Percentiles rank a stretch among this genome's conserved stretches.
Conservation (phyloP, 441 rosid genomes). For the Theobroma grandiflorum region DNA sequence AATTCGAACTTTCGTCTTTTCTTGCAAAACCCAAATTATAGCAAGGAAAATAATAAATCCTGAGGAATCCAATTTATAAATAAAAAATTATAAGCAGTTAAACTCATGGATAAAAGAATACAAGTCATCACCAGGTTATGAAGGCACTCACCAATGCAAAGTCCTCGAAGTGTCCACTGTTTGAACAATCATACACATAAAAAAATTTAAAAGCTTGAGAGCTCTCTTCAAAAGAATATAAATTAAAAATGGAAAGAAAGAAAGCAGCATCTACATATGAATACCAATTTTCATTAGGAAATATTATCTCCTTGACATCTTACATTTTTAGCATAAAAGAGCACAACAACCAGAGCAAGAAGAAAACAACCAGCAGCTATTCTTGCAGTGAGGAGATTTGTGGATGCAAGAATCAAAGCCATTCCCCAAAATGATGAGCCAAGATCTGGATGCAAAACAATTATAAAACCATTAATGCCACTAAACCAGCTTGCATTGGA, state of each 20-base stretch:
- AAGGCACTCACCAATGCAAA: constrained; percentile 74
- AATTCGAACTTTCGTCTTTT: constrained; percentile 66
- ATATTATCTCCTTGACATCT: constrained; percentile 34
- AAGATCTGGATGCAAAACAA: constrained; percentile 61
- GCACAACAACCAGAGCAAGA: constrained; percentile 77
- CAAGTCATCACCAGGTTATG: background rate
- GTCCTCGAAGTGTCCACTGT: constrained; percentile 97
- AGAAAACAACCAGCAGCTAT: constrained; percentile 86
- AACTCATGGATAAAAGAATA: background rate
- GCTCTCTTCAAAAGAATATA: constrained; percentile 2
- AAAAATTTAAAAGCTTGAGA: background rate
- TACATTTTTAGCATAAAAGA: constrained; percentile 87
- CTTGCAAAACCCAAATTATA: constrained; percentile 85
- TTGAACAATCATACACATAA: constrained; percentile 24
- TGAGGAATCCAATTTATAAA: constrained; percentile 35
- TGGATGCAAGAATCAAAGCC: constrained; percentile 89
- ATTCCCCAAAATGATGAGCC: constrained; percentile 99
- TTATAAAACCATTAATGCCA: background rate
- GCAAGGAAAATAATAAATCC: constrained; percentile 87
- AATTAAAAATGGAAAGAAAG: constrained; percentile 9
- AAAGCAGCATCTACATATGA: constrained; percentile 11
- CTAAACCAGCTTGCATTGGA: background rate
- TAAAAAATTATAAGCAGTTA: constrained; percentile 10
- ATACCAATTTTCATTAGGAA: background rate
- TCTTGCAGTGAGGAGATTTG: constrained; percentile 81